Conservation (phyloP, 441 rosid species). For the Pelargonium citronellum region DNA sequence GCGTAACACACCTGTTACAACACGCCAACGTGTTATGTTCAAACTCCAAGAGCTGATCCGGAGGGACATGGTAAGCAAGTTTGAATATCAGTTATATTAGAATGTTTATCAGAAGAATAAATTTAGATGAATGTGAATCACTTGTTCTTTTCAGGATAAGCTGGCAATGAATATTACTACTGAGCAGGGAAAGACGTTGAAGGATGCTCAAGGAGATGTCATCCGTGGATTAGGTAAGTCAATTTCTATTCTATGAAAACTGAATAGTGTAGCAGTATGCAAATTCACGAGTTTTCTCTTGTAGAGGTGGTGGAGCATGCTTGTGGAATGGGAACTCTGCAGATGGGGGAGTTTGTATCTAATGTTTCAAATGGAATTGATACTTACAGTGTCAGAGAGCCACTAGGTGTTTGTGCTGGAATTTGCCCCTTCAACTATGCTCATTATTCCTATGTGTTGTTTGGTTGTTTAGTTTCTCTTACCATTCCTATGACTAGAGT, state of each 20-base stretch:
- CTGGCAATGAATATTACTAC: constrained; percentile 76
- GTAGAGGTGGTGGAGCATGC: constrained; percentile 94
- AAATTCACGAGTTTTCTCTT: constrained; percentile 15
- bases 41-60: constrained; percentile 91
- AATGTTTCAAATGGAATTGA: constrained; percentile 89
- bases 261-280: background rate
- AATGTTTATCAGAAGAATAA: background rate
- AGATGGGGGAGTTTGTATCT: constrained; percentile 88
- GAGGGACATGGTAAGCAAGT: constrained; percentile 53
- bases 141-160: constrained; percentile 51
- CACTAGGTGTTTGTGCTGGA: constrained; percentile 93
- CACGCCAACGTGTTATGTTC: constrained; percentile 80
- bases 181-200: constrained; percentile 90
- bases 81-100: background rate
- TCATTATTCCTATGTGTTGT: background rate
- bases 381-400: constrained; percentile 80
- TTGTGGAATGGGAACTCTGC: constrained; percentile 87
- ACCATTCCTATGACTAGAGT: background rate
- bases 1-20: constrained; percentile 76
- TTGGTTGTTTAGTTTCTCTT: background rate
- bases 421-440: constrained; percentile 82
- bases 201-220: constrained; percentile 92
- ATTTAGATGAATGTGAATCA: background rate
- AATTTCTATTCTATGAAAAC: constrained; percentile 8
- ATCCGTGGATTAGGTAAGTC: constrained; percentile 80